phyloP scores from a whole-genome alignment of 2,329 filamentous ascomycete species.

The Ophiostoma fasciatum region DNA sequence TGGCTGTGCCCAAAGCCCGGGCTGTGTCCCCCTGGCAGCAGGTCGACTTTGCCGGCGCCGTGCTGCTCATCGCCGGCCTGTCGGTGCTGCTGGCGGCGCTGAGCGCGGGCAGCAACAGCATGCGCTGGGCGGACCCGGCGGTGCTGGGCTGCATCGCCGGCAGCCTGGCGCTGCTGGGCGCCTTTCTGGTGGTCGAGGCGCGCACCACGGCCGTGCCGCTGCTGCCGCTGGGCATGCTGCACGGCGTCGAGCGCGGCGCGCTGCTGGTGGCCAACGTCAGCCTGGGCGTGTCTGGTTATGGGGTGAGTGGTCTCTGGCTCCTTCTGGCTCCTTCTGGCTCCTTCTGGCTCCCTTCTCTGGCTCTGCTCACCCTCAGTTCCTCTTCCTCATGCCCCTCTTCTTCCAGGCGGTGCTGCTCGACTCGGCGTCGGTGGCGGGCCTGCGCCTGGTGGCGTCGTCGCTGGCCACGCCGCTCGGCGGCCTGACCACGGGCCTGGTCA shows the following conservation, averaged over 20 bases:
- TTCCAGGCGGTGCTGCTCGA: slow-evolving; percentile 54
- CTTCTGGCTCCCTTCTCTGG: too few species aligned
- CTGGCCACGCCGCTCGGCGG: slow-evolving; percentile 43
- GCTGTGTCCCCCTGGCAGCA: slow-evolving; percentile 31
- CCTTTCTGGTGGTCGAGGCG: slow-evolving; percentile 34
- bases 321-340: too few species aligned
- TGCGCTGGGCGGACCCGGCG: slow-evolving; percentile 34
- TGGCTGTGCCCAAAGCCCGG: background rate
- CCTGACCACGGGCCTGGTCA: slow-evolving; percentile 40
- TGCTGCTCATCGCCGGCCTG: slow-evolving; percentile 38
- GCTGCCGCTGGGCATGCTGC: slow-evolving; percentile 40
- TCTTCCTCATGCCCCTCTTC: slow-evolving; percentile 57
- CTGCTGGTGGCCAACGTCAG: slow-evolving; percentile 45
- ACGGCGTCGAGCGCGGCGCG: slow-evolving; percentile 36
- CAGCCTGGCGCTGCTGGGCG: slow-evolving; percentile 25
- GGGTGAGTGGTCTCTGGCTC: slow-evolving; percentile 27
- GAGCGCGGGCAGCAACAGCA: slow-evolving; percentile 40
- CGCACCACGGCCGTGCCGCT: slow-evolving; percentile 35
- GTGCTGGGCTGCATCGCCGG: slow-evolving; percentile 30
- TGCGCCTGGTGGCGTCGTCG: slow-evolving; percentile 48
- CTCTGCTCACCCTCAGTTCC: slow-evolving; percentile 23
- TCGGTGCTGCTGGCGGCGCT: slow-evolving; percentile 41
- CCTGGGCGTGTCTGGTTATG: slow-evolving; percentile 46
- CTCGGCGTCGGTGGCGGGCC: slow-evolving; percentile 47
- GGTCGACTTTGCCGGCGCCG: slow-evolving; percentile 42